Conservation (phyloP, 306 rosid species). For the Macrotyloma uniflorum region DNA sequence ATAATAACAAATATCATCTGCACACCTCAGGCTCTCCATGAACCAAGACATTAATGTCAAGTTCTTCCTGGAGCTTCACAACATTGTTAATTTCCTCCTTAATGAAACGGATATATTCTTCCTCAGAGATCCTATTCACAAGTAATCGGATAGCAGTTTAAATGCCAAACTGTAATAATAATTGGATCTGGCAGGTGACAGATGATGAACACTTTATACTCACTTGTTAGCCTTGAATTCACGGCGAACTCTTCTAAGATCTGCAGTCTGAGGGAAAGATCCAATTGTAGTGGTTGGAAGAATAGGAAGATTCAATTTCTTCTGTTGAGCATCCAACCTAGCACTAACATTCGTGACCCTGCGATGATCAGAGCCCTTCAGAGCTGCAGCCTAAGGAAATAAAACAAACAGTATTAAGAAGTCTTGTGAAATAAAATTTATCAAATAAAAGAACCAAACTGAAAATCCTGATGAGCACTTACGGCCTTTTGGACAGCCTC, state of each 20-base stretch:
- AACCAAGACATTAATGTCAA: too few species aligned
- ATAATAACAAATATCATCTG: too few species aligned
- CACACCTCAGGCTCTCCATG: neutral
- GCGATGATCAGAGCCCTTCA: too few species aligned
- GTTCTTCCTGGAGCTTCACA: too few species aligned
- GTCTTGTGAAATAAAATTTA: neutral
- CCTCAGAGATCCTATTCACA: neutral
- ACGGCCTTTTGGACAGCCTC: neutral
- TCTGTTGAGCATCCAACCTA: neutral
- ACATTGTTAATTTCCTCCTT: too few species aligned
- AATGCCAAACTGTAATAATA: neutral
- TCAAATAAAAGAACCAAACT: neutral
- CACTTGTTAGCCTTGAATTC: neutral
- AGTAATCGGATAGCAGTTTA: neutral
- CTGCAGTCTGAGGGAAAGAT: neutral
- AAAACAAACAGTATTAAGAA: neutral
- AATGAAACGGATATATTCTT: neutral
- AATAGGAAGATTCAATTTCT: neutral
- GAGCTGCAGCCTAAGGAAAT: too few species aligned
- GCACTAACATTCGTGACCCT: neutral
- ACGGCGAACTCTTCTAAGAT: neutral
- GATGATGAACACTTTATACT: neutral
- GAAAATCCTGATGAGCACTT: neutral
- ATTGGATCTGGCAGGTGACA: neutral
- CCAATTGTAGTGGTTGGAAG: neutral